Conservation (phyloP, 371 early-diverging fungal genomes). For the Mortierella sp. region DNA sequence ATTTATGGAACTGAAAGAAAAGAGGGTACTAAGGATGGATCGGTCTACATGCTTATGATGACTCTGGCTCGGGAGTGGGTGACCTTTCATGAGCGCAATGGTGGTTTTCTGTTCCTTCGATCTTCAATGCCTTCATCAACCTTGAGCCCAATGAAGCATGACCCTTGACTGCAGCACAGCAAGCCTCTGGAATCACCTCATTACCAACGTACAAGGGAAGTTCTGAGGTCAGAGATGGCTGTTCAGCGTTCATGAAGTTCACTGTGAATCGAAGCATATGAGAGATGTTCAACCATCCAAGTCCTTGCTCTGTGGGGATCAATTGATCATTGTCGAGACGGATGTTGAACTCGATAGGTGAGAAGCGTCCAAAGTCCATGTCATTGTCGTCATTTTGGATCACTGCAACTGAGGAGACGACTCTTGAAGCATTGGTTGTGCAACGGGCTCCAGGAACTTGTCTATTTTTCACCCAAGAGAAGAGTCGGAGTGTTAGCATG, state of each 20-base stretch:
- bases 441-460: slow-evolving; percentile 22
- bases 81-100: slow-evolving; percentile 19
- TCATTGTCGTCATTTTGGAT: slow-evolving; percentile 32
- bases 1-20: too few species aligned
- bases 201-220: slow-evolving; percentile 45
- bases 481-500: neutral
- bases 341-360: slow-evolving; percentile 37
- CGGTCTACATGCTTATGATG: neutral
- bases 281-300: slow-evolving; percentile 44
- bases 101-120: slow-evolving; percentile 35
- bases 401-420: slow-evolving; percentile 25
- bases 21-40: neutral
- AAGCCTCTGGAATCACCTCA: slow-evolving; percentile 20
- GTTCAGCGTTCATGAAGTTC: slow-evolving; percentile 39
- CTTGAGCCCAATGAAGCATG: slow-evolving; percentile 10
- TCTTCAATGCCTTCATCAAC: slow-evolving; percentile 21
- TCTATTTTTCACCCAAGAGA: slow-evolving; percentile 12
- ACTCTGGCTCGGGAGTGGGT: slow-evolving; percentile 37
- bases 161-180: slow-evolving; percentile 6
- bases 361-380: slow-evolving; percentile 43
- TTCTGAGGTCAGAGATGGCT: slow-evolving; percentile 28
- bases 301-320: slow-evolving; percentile 45
- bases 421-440: slow-evolving; percentile 26
- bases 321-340: slow-evolving; percentile 45
- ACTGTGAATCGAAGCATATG: slow-evolving; percentile 41